Evolutionary conservation across 2,329 filamentous ascomycete species (phyloP).

Genomic region (Aspergillus felis): DNA sequence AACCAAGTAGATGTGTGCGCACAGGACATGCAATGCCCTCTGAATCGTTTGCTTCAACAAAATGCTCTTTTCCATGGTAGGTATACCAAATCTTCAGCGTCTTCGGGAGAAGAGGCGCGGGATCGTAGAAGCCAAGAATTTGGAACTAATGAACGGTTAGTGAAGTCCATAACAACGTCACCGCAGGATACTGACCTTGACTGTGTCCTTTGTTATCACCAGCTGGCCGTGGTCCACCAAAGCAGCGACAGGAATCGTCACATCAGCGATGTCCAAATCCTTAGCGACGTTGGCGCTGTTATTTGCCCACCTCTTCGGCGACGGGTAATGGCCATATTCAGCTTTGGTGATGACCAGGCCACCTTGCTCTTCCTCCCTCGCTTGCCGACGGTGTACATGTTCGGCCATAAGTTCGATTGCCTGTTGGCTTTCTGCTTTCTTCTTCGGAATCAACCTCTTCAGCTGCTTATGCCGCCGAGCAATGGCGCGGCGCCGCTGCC

Average conservation of each 20-base stretch:
- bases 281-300: slow-evolving; percentile 14
- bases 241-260: slow-evolving; percentile 44
- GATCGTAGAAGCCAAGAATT: slow-evolving; percentile 43
- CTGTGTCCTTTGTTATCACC: slow-evolving; percentile 30
- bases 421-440: slow-evolving; percentile 35
- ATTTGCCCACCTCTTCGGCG: slow-evolving; percentile 20
- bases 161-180: neutral
- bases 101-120: slow-evolving; percentile 40
- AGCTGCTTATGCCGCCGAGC: slow-evolving; percentile 36
- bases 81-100: slow-evolving; percentile 39
- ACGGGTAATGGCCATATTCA: slow-evolving; percentile 37
- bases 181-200: slow-evolving; percentile 28
- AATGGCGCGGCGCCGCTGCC: slow-evolving; percentile 31
- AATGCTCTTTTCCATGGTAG: slow-evolving; percentile 38
- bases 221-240: slow-evolving; percentile 41
- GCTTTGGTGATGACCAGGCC: slow-evolving; percentile 40
- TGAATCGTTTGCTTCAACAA: slow-evolving; percentile 34
- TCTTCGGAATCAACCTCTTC: slow-evolving; percentile 32
- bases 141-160: slow-evolving; percentile 33
- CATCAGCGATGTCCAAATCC: slow-evolving; percentile 32
- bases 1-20: slow-evolving; percentile 30
- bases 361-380: slow-evolving; percentile 28
- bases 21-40: slow-evolving; percentile 38
- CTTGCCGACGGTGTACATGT: slow-evolving; percentile 37
- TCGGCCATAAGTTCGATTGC: slow-evolving; percentile 40